Evolutionary conservation across 2,329 filamentous ascomycete genomes (phyloP).

Genomic region (Biscogniauxia marginata): DNA sequence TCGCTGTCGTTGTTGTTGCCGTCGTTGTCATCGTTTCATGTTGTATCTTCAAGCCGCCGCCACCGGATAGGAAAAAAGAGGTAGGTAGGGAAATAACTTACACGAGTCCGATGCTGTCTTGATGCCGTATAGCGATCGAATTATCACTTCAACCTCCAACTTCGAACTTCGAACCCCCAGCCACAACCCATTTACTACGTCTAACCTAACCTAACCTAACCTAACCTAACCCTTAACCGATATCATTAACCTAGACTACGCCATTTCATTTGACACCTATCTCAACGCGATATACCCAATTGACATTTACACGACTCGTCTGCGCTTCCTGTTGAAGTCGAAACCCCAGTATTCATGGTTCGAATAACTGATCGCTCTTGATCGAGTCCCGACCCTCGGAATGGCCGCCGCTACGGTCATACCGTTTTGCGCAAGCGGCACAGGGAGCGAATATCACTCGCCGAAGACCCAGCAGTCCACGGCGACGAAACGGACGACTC

Average conservation of each 20-base stretch:
- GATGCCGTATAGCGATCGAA: no score
- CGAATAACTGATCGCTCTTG: constrained; percentile 40
- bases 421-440: constrained; percentile 42
- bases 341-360: constrained; percentile 51
- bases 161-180: no score
- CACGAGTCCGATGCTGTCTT: no score
- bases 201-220: no score
- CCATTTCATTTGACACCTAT: not conserved
- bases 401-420: constrained; percentile 55
- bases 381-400: constrained; percentile 47
- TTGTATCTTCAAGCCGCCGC: not conserved
- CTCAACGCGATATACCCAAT: not conserved
- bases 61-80: not conserved
- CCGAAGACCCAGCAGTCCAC: constrained; percentile 34
- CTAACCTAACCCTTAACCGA: not conserved
- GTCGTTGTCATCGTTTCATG: not conserved
- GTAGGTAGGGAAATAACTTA: not conserved
- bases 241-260: not conserved
- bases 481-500: constrained; percentile 26
- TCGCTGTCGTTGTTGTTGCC: not conserved
- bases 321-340: constrained; percentile 22
- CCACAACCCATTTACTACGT: not conserved
- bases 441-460: constrained; percentile 40
- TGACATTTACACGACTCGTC: constrained; percentile 8
- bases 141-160: not conserved